Percentiles rank a stretch among this genome's conserved stretches.
These are phyloP conservation scores for Tolypocladium inflatum DNA, from an alignment of 2,329 filamentous ascomycete genomes.

Conservation along the genomic window DNA sequence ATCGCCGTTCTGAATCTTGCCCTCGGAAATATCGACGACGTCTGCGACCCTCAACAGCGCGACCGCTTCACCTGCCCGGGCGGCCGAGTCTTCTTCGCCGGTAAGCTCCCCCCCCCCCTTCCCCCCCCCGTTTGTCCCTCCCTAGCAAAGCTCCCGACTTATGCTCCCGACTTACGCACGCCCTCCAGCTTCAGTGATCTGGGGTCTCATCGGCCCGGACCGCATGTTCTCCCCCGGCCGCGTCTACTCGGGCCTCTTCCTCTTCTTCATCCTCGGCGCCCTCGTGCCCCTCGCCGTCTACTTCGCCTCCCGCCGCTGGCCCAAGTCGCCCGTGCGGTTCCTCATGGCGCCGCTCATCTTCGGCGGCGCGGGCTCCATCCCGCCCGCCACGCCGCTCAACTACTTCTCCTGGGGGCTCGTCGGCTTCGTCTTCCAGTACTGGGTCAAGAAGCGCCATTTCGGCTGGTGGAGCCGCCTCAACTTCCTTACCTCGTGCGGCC, in stretches of 20 bases:
- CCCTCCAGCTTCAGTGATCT: slow-evolving; percentile 49
- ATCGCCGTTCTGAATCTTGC: slow-evolving; percentile 55
- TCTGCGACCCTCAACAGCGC: slow-evolving; percentile 49
- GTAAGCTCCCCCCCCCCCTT: slow-evolving; percentile 21
- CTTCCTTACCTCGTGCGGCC: slow-evolving; percentile 59
- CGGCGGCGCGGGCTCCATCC: slow-evolving; percentile 47
- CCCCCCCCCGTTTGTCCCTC: background rate
- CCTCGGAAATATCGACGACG: slow-evolving; percentile 48
- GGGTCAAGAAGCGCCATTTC: slow-evolving; percentile 52
- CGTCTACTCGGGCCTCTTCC: slow-evolving; percentile 50
- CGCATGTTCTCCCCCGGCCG: slow-evolving; percentile 55
- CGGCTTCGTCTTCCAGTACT: slow-evolving; percentile 61
- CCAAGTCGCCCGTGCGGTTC: slow-evolving; percentile 38
- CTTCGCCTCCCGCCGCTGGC: slow-evolving; percentile 37
- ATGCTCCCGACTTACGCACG: background rate
- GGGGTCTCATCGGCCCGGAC: slow-evolving; percentile 55
- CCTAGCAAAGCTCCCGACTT: background rate
- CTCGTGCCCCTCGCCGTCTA: slow-evolving; percentile 42
- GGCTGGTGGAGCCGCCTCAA: slow-evolving; percentile 68
- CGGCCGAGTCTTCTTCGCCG: slow-evolving; percentile 54
- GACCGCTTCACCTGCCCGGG: slow-evolving; percentile 56
- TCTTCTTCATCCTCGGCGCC: slow-evolving; percentile 50
- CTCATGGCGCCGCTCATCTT: slow-evolving; percentile 56
- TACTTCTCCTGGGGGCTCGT: slow-evolving; percentile 67
- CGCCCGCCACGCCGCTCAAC: slow-evolving; percentile 62